Evolutionary conservation across 345 rosid genomes (phyloP).

Genomic region (Viola odorata): DNA sequence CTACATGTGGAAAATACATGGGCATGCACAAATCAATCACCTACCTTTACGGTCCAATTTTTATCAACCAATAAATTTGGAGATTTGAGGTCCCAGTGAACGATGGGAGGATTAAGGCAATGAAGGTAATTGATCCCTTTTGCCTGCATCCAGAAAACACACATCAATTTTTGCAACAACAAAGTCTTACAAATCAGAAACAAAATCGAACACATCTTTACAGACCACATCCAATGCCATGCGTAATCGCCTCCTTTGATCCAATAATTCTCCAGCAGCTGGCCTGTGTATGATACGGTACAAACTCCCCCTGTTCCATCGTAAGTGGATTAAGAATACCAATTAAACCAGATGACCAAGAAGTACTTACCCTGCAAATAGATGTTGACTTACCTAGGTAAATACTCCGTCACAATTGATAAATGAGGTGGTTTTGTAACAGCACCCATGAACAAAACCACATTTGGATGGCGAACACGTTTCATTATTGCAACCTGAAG

Average conservation of each 20-base stretch:
- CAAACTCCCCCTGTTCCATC: constrained; percentile 76
- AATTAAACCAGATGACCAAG: background rate
- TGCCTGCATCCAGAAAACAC: constrained; percentile 54
- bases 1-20: background rate
- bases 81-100: constrained; percentile 97
- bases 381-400: constrained; percentile 56
- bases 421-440: constrained; percentile 80
- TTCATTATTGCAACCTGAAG: constrained; percentile 92
- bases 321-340: constrained; percentile 2
- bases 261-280: constrained; percentile 73
- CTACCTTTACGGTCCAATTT: constrained; percentile 94
- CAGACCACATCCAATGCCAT: constrained; percentile 95
- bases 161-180: constrained; percentile 3
- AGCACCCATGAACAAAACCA: constrained; percentile 99
- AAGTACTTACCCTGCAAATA: background rate
- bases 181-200: background rate
- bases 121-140: constrained; percentile 95
- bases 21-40: background rate
- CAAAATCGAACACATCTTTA: constrained; percentile 1
- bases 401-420: constrained; percentile 88
- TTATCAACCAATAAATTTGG: constrained; percentile 94
- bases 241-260: constrained; percentile 79
- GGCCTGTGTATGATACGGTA: constrained; percentile 87
- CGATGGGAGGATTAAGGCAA: constrained; percentile 79
- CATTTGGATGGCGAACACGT: constrained; percentile 93